Conservation (phyloP, 2,329 filamentous ascomycete species). For the Leptodontidium sp. region DNA sequence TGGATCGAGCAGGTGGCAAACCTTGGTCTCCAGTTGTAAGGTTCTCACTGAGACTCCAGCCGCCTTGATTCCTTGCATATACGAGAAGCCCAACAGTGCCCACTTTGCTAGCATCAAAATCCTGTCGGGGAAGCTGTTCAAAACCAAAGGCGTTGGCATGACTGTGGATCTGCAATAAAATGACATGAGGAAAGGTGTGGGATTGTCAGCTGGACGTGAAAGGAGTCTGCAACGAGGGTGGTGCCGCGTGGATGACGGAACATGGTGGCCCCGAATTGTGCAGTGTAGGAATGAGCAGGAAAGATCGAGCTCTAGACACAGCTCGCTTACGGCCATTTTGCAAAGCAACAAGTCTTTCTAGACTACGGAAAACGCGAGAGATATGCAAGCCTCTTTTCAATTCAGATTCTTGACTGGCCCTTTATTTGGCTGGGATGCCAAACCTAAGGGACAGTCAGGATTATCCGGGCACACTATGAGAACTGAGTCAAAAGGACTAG, state of each 20-base stretch:
- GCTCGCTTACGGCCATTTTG: background rate
- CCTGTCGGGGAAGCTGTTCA: constrained; percentile 2
- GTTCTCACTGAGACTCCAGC: constrained; percentile 5
- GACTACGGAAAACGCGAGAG: constrained; percentile 9
- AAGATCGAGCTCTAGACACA: background rate
- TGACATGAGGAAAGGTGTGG: background rate
- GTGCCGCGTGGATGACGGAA: constrained; percentile 1
- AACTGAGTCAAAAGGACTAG: background rate
- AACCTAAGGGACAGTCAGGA: constrained; percentile 1
- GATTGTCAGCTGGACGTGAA: background rate
- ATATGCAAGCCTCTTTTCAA: too few relatives aligned
- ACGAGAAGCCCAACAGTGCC: too few relatives aligned
- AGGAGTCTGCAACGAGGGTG: background rate
- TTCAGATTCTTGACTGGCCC: too few relatives aligned
- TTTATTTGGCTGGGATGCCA: too few relatives aligned
- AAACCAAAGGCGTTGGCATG: background rate
- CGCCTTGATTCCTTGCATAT: too few relatives aligned
- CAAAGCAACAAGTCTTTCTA: too few relatives aligned
- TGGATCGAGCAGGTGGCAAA: constrained; percentile 4
- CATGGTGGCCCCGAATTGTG: background rate
- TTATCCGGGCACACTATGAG: background rate
- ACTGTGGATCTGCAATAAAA: constrained; percentile 1
- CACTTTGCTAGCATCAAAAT: constrained; percentile 3
- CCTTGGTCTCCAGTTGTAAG: background rate
- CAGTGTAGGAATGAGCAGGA: constrained; percentile 6